Conservation (phyloP, 306 rosid genomes). For the Prunus mira region DNA sequence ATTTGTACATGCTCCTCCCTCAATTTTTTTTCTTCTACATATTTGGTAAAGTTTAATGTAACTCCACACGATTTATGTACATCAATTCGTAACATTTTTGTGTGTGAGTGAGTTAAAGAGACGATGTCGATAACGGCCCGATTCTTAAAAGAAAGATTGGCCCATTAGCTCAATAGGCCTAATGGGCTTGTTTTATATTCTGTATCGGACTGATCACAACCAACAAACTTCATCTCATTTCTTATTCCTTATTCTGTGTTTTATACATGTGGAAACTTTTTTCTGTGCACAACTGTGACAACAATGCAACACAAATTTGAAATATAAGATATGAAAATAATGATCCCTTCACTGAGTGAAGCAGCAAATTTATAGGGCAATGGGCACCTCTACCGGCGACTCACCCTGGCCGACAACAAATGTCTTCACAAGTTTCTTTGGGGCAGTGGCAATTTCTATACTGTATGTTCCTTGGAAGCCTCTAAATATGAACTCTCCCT, state of each 20-base stretch:
- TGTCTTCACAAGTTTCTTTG: constrained; percentile 51
- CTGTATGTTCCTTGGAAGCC: constrained; percentile 74
- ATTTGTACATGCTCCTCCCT: background rate
- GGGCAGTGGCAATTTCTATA: constrained; percentile 46
- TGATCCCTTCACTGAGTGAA: background rate
- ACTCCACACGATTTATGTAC: background rate
- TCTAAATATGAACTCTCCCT: constrained; percentile 61
- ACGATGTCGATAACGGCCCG: no score
- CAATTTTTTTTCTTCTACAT: background rate
- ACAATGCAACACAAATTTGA: background rate
- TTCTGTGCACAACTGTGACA: background rate
- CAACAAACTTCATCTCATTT: no score
- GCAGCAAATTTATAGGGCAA: constrained; percentile 39
- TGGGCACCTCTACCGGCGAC: constrained; percentile 47
- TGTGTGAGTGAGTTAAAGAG: no score
- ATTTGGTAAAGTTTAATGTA: background rate
- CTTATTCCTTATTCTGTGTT: background rate
- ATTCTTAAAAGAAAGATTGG: no score
- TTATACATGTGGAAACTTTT: background rate
- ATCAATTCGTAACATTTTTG: no score
- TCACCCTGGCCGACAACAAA: constrained; percentile 79
- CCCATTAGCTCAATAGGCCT: no score
- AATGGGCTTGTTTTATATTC: no score
- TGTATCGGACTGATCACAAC: no score
- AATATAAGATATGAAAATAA: background rate